Conservation (phyloP, 75 land plant genomes). For the Chamaecyparis obtusa region DNA sequence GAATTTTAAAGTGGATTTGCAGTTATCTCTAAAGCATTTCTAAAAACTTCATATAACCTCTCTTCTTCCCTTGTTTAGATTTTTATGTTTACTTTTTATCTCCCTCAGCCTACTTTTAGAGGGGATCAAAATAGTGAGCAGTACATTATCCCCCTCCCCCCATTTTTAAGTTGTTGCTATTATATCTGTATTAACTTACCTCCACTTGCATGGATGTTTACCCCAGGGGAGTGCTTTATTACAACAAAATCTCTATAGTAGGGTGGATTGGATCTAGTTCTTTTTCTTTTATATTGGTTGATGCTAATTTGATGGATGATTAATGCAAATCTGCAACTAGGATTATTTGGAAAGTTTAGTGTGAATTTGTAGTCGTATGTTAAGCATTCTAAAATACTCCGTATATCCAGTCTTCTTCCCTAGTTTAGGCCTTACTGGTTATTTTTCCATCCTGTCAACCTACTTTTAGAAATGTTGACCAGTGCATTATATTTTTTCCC, state of each 20-base stretch:
- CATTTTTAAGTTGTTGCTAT: neutral
- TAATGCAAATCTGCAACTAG: slow-evolving; percentile 72
- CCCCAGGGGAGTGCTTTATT: neutral
- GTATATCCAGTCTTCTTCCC: neutral
- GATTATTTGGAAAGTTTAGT: slow-evolving; percentile 3
- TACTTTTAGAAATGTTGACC: neutral
- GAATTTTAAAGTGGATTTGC: neutral
- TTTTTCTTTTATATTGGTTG: neutral
- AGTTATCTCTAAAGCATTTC: neutral
- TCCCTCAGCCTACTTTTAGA: neutral
- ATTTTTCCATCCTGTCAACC: neutral
- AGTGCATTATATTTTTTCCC: neutral
- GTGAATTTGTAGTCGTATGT: neutral
- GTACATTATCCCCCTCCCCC: neutral
- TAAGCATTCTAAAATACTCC: neutral
- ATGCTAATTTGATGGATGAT: neutral
- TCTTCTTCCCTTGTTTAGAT: neutral
- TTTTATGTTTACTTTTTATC: neutral
- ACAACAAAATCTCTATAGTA: neutral
- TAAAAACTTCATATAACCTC: neutral
- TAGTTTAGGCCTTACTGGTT: neutral
- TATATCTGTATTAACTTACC: neutral
- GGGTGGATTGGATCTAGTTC: neutral
- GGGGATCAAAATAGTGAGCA: neutral
- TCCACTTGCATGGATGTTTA: neutral